Base-by-base conservation (phyloP, 2,329 filamentous ascomycete genomes). In the Aspergillus cejpii region DNA sequence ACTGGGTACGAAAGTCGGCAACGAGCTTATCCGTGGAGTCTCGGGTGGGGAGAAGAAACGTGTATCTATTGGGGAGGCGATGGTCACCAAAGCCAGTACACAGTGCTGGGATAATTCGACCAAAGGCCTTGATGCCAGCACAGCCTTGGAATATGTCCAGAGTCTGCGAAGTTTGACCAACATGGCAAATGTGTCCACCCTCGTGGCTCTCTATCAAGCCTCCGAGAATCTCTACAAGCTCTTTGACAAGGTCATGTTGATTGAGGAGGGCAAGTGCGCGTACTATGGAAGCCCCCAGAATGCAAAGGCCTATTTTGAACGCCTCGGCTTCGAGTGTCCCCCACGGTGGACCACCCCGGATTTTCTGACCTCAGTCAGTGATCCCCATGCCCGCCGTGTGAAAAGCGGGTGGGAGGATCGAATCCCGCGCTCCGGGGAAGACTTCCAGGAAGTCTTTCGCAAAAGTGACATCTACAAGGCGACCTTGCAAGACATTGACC, bases 21-120 rank as follows among this genome's bases (percentile, higher is more conserved):
- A 87, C 48, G 83, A 87, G 53, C 80, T 84, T 34, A 74, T 89
- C 8, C 79, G 84, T 1, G 86, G 86, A 39, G 77, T 86, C 0
- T 82, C 77, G 6, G 84, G 83, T 20, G 83, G 84, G 28, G 83
- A 87, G 62, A 74, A 82, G 44, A 90, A 92, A 69, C 81, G 88
- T 61, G 87, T 94, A 4, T 85, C 81, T 36, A 88, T 92, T 49
- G 85, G 84, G 1, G 87, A 92, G 65, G 87, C 86, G 53, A 76
- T 84, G 48, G 71, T 89, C 8, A 82, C 82, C 12, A 68, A 69
- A n/a, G 77, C 79, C 1, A 80, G 75, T 33, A 71, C 79, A 1
- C 82, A 86, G 61, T 84, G 81, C 48, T 92, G 87, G 86, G 87
- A 85, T 48, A 87, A 87, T 52, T 81, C 76, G 19, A 90, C 85